Base-by-base conservation (phyloP, 2,329 filamentous ascomycete genomes). In the Periglandula ipomoeae region DNA sequence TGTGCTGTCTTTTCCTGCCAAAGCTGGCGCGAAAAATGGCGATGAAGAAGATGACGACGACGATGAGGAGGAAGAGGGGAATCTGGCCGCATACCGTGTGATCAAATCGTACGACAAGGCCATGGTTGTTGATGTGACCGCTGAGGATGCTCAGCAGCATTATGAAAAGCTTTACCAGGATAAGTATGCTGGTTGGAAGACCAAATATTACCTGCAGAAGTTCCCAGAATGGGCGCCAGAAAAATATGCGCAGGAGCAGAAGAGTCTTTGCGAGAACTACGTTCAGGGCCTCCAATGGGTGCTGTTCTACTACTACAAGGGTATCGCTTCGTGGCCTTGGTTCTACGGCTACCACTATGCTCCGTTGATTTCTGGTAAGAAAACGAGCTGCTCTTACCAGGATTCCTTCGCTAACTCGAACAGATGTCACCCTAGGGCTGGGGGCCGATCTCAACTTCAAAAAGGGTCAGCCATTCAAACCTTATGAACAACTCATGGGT, bases 251-350 rank as follows among this genome's bases (percentile, higher is more conserved):
- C 59, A 81, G 37, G 89, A 95, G 65, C 75, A 97, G 61, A 83
- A 75, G 47, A 84, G 85, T 55, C 74, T 98, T 52, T 85, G 88
- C 23, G 89, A 97, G 67, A 98, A 97, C 68, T 98, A 98, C 60
- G 89, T 98, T 6, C 88, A 98, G 68, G 93, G 93, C 52, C 71
- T 98, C 52, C 93, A 98, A 65, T 98, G 93, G 94, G 93, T 98
- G 39, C 73, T 98, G 44, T 96, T 85, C 67, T 98, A 98, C 72
- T 98, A 98, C 69, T 98, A 98, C 70, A 84, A 85, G 47, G 93
- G 93, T 53, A 93, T 98, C 52, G 93, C 89, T 15, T 97, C 91
- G 11, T 98, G 93, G 93, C 89, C 93, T 13, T 98, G 93, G 93
- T 98, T 87, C 70, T 98, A 96, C 67, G 76, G 77, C 52, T 98